Evolutionary conservation across 352 stramenopile species (phyloP), one percentile per base, ranked within the genome.

Genomic region (Phytophthora pseudosyringae): DNA sequence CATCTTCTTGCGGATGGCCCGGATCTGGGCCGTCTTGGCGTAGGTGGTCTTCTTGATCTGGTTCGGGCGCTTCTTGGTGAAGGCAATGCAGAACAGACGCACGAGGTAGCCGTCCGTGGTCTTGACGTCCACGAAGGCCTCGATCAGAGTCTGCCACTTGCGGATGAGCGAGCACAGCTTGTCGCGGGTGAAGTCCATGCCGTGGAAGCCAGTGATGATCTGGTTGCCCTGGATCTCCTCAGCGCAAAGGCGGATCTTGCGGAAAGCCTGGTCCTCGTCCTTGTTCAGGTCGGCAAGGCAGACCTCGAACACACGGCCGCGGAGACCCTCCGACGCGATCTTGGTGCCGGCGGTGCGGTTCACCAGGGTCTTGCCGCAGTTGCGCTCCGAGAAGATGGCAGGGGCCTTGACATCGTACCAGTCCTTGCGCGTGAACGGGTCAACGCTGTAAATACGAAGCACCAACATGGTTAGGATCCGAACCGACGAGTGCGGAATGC

Each of bases 81-180:
- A 99, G 53, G 92, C 97, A 80, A 99, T 99, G 90, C 93, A 99
- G 87, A 99, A 99, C 60, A 99, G 86, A 73, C 98, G 96, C 49
- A 99, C 92, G 41, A 97, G 89, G 94, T 99, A 99, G 72, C 98
- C 98, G 75, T 99, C 98, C 49, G 97, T 99, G 64, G 98, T 99
- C 81, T 97, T 97, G 47, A 98, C 97, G 74, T 99, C 98, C 47
- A 99, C 97, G 71, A 98, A 98, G 25, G 90, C 97, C 81, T 99
- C 98, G 68, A 99, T 99, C 49, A 99, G 93, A 50, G 96, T 98
- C 86, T 99, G 88, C 96, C 98, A 99, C 94, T 99, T 99, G 86
- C 98, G 98, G 86, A 99, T 99, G 55, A 99, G 89, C 76, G 94
- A 99, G 92, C 97, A 99, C 61, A 99, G 91, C 89, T 99, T 99